Evolutionary conservation across 2,329 filamentous ascomycete species (phyloP).

Genomic region (Acarospora socialis): DNA sequence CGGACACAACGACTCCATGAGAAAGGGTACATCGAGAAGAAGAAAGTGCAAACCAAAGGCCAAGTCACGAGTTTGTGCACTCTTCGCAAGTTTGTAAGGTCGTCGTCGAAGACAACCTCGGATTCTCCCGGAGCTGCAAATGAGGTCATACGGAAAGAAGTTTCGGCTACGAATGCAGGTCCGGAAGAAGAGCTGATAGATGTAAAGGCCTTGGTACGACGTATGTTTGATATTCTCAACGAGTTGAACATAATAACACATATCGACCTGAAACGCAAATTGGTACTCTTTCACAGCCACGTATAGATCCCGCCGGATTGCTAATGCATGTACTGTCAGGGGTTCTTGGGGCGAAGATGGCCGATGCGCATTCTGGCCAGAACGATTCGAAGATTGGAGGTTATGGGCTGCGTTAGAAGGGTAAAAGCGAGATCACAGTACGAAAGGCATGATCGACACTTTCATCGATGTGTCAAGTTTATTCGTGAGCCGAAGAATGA

Average conservation of each 20-base stretch:
- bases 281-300: slow-evolving; percentile 21
- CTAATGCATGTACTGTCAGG: background rate
- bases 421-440: slow-evolving; percentile 30
- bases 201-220: slow-evolving; percentile 34
- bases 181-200: slow-evolving; percentile 28
- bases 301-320: background rate
- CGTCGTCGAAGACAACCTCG: too few species aligned
- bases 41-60: slow-evolving; percentile 32
- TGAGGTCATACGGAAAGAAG: background rate
- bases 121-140: too few species aligned
- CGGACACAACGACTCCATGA: slow-evolving; percentile 41
- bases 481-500: slow-evolving; percentile 26
- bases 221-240: slow-evolving; percentile 35
- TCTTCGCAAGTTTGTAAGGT: slow-evolving; percentile 37
- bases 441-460: slow-evolving; percentile 20
- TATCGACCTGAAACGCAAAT: slow-evolving; percentile 35
- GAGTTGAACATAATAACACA: slow-evolving; percentile 37
- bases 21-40: slow-evolving; percentile 49
- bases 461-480: slow-evolving; percentile 30
- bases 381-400: slow-evolving; percentile 31
- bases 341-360: slow-evolving; percentile 19
- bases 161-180: background rate
- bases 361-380: slow-evolving; percentile 27
- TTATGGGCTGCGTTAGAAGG: slow-evolving; percentile 30
- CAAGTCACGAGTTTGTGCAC: slow-evolving; percentile 42